Evolutionary conservation across 1,284 basidiomycete species (phyloP).

Genomic region (Cryptococcus hybrid): DNA sequence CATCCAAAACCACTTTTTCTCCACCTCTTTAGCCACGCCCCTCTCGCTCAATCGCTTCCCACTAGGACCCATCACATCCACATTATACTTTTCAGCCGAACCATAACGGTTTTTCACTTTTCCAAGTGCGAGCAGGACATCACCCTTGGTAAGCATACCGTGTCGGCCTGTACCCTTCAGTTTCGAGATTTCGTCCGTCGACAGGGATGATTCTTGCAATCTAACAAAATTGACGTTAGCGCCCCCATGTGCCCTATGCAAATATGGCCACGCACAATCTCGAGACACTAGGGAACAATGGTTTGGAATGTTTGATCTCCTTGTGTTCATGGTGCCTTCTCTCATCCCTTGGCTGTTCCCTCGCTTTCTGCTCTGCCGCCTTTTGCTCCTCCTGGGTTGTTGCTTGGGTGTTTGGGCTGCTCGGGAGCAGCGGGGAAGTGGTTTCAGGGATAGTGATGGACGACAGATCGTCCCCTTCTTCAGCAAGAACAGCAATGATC

Average conservation of each 20-base stretch:
- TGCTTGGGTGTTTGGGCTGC: no score
- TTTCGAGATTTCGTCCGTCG: neutral
- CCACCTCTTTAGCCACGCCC: slow-evolving; percentile 1
- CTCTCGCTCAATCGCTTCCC: slow-evolving; percentile 19
- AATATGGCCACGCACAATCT: slow-evolving; percentile 35
- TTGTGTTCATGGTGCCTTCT: slow-evolving; percentile 27
- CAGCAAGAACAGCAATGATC: slow-evolving; percentile 87
- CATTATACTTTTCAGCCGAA: slow-evolving; percentile 69
- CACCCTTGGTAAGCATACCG: slow-evolving; percentile 89
- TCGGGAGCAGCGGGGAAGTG: slow-evolving; percentile 44
- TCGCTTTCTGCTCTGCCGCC: slow-evolving; percentile 11
- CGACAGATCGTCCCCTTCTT: slow-evolving; percentile 93
- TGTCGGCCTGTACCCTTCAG: slow-evolving; percentile 68
- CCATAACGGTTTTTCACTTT: slow-evolving; percentile 62
- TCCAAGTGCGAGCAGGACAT: slow-evolving; percentile 76
- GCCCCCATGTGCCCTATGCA: neutral
- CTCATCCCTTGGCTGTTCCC: slow-evolving; percentile 11
- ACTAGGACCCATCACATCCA: slow-evolving; percentile 39
- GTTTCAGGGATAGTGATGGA: slow-evolving; percentile 71
- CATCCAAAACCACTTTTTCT: slow-evolving; percentile 60
- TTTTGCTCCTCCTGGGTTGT: neutral
- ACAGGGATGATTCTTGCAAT: slow-evolving; percentile 41
- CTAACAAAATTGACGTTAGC: slow-evolving; percentile 17
- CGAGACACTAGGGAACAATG: slow-evolving; percentile 45
- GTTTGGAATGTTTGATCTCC: slow-evolving; percentile 36